These are phyloP conservation scores for Paraphaeosphaeria sporulosa DNA, from an alignment of 2,329 filamentous ascomycete genomes.

Conservation along the genomic window DNA sequence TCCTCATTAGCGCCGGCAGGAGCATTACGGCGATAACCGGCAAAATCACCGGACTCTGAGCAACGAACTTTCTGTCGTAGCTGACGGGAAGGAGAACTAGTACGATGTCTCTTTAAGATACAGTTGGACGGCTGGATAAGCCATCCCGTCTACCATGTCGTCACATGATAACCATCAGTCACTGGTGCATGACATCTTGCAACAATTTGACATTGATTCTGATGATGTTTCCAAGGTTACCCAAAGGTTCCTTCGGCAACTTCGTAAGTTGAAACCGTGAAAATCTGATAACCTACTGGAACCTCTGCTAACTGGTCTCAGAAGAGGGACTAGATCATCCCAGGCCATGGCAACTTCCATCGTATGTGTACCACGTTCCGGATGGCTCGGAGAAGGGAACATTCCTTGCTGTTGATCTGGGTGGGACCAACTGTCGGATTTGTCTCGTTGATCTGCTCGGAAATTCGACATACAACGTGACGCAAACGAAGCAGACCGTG, in stretches of 20 bases:
- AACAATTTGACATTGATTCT: conserved; percentile 1
- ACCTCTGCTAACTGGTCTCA: neutral
- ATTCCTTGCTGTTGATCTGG: conserved; percentile 94
- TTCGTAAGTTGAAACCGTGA: conserved; percentile 3
- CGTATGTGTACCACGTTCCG: conserved; percentile 8
- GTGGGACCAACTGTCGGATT: conserved; percentile 97
- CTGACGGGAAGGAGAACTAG: neutral
- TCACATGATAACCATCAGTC: conserved; percentile 1
- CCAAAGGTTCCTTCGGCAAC: conserved; percentile 1
- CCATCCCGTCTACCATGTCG: neutral
- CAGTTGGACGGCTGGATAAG: neutral
- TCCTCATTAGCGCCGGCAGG: neutral
- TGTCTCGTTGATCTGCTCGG: conserved; percentile 94
- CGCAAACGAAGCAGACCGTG: conserved; percentile 89
- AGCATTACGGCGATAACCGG: conserved; percentile 1
- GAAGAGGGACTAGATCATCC: conserved; percentile 11
- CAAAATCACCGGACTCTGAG: neutral
- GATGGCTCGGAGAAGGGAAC: conserved; percentile 68
- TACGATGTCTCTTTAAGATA: conserved; percentile 2
- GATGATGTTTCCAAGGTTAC: neutral
- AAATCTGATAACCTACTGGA: neutral
- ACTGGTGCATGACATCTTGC: neutral
- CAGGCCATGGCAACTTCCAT: conserved; percentile 7
- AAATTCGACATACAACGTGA: conserved; percentile 92
- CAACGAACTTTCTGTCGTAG: neutral